These are phyloP conservation scores for Saccharomycodes ludwigii DNA, from an alignment of 805 yeast genomes.

Conservation along the genomic window DNA sequence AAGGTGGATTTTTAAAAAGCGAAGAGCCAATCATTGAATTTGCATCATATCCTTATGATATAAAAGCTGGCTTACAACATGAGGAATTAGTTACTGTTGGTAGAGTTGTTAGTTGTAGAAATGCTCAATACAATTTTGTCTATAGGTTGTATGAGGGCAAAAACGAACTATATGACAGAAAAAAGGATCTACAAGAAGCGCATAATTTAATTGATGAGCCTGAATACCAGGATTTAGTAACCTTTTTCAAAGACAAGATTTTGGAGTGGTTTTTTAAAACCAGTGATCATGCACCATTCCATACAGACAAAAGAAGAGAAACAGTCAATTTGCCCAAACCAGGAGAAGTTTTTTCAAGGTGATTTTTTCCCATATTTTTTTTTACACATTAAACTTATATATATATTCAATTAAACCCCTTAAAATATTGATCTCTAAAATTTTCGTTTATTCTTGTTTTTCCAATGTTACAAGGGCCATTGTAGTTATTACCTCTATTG, in stretches of 20 bases:
- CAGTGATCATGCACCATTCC: constrained; percentile 7
- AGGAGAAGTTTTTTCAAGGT: constrained; percentile 5
- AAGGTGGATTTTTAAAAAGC: constrained; percentile 5
- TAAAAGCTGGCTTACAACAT: constrained; percentile 5
- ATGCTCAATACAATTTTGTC: constrained; percentile 4
- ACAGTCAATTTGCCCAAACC: too few species aligned
- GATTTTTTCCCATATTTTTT: constrained; percentile 1
- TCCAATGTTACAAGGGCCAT: constrained; percentile 34
- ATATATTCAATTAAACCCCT: constrained; percentile 37
- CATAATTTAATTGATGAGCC: constrained; percentile 4
- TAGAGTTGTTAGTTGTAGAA: constrained; percentile 4
- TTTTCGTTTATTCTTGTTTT: constrained; percentile 38
- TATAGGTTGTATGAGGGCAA: constrained; percentile 6
- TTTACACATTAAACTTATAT: not conserved
- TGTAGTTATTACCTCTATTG: constrained; percentile 43
- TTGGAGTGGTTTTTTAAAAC: constrained; percentile 4
- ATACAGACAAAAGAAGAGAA: too few species aligned
- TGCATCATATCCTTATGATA: constrained; percentile 4
- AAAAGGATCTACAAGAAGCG: constrained; percentile 3
- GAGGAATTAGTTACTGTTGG: constrained; percentile 3
- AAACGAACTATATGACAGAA: constrained; percentile 5
- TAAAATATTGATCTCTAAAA: constrained; percentile 69
- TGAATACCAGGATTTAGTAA: not conserved
- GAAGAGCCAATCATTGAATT: constrained; percentile 6
- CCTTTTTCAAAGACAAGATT: constrained; percentile 1